Evolutionary conservation across 2,329 filamentous ascomycete genomes (phyloP), one percentile per base, ranked within the genome.

Genomic region (Xylaria sp.): DNA sequence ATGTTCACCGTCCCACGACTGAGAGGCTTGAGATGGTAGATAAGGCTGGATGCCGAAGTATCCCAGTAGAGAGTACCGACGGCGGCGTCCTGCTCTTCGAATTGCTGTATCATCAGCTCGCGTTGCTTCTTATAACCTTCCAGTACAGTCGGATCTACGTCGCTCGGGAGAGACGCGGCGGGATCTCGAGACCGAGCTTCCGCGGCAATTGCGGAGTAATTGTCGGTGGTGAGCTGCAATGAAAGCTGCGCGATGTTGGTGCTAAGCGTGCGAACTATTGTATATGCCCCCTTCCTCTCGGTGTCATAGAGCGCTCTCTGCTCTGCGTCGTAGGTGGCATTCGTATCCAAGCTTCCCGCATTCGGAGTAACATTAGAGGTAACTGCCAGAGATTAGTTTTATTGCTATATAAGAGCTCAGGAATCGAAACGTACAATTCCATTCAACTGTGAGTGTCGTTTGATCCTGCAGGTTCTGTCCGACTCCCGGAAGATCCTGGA

Each of bases 401-500:
- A 33, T 31, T 5, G 23, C 15, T 15, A 15, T 46, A 46, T 18
- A 33, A 12, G 36, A 46, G 23, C 23, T 28, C n/a, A 51, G 28
- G 4, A 20, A 49, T 6, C 5, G 23, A 1, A 31, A 61, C 69
- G 69, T 46, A 73, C 67, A 72, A 41, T 71, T 73, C 60, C 73
- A 78, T 36, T 68, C 66, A 54, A 64, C 31, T 13, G 62, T 64
- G n/a, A 64, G 55, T 33, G 54, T 64, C 36, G 55, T 33, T 33
- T 20, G 82, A 56, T 85, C 83, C 39, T 83, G 80, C 23, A 84
- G 79, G 69, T 84, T 84, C 55, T 82, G 77, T 2, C 86, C 86
- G 0, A 88, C 86, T 0, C 82, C 84, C 0, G 85, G 83, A 0
- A 85, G 78, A 58, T 86, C 80, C 1, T 81, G 76, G 0, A 86